These are phyloP conservation scores for Globisporangium polare DNA, from an alignment of 352 stramenopile species.

Conservation along the genomic window DNA sequence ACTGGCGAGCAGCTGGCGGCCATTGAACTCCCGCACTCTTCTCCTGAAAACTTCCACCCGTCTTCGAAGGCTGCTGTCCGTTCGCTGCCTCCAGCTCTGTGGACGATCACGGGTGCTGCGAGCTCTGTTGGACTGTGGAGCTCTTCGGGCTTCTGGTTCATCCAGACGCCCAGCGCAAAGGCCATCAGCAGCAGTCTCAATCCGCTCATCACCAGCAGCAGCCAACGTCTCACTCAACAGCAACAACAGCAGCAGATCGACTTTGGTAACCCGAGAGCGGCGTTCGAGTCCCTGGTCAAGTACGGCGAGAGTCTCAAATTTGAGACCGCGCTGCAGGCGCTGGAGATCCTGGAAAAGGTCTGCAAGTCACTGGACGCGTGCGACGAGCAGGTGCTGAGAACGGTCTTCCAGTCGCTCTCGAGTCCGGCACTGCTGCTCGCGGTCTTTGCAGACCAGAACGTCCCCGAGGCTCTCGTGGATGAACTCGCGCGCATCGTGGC, in stretches of 20 bases:
- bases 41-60: neutral
- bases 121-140: conserved; percentile 58
- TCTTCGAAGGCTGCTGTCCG: neutral
- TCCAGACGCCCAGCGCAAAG: conserved; percentile 49
- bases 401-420: conserved; percentile 34
- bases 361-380: conserved; percentile 10
- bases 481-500: conserved; percentile 58
- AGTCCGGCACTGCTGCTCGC: conserved; percentile 68
- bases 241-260: neutral
- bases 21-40: conserved; percentile 25
- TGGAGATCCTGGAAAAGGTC: conserved; percentile 52
- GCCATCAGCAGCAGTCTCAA: conserved; percentile 23
- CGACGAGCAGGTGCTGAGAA: conserved; percentile 18
- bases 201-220: neutral
- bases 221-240: neutral
- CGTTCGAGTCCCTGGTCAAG: conserved; percentile 38
- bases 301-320: conserved; percentile 55
- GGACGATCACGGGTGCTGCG: conserved; percentile 40
- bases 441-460: conserved; percentile 35
- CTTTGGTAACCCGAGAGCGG: conserved; percentile 20
- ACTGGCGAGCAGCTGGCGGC: conserved; percentile 36
- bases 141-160: conserved; percentile 56
- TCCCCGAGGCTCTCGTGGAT: conserved; percentile 38
- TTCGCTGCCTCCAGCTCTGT: conserved; percentile 26
- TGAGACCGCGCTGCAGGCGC: conserved; percentile 50